Base-by-base conservation (phyloP, 2,329 filamentous ascomycete genomes). In the Colletotrichum navitas region DNA sequence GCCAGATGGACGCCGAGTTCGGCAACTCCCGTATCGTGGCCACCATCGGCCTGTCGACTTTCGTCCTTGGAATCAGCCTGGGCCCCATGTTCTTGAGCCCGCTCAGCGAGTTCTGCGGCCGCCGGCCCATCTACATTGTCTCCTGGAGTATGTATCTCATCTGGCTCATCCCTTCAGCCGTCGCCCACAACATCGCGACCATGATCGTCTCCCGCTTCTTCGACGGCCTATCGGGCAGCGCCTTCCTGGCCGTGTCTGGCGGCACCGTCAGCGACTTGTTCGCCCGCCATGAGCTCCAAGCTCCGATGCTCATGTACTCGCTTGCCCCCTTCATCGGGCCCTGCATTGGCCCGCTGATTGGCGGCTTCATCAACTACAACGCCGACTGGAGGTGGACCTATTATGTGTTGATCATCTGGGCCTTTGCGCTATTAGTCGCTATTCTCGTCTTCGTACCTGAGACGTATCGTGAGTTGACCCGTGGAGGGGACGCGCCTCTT, bases 231-330 rank as follows among this genome's bases (percentile, higher is more conserved):
- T 86, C 91, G 0, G 93, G 93, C 3, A 90, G 88, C 73, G 88
- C 90, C 2, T 92, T 92, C 74, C 79, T 93, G 70, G 88, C 88
- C 69, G 94, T 97, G 1, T 92, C 94, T 0, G 94, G 94, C 51
- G 94, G 94, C 16, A 97, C 93, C 0, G 93, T 97, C 21, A 93
- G 94, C 43, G 94, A 97, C 77, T 82, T 95, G 74, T 96, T 95
- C 78, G 83, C 84, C 14, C 86, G 87, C 58, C 83, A 91, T 69
- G 87, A 93, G 74, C 88, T 97, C 68, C 91, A 92, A 75, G 87
- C 88, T 8, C 94, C 94, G 3, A 97, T 97, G 95, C 91, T 94
- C 82, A 84, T 97, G 21, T 97, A 92, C 78, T 90, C 91, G 6
- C 83, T 90, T 10, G 85, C 85, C 1, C 91, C 91, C 1, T 92